Evolutionary conservation across 257 asterid genomes (phyloP), one percentile per base, ranked within the genome.

Genomic region (Vinca minor): DNA sequence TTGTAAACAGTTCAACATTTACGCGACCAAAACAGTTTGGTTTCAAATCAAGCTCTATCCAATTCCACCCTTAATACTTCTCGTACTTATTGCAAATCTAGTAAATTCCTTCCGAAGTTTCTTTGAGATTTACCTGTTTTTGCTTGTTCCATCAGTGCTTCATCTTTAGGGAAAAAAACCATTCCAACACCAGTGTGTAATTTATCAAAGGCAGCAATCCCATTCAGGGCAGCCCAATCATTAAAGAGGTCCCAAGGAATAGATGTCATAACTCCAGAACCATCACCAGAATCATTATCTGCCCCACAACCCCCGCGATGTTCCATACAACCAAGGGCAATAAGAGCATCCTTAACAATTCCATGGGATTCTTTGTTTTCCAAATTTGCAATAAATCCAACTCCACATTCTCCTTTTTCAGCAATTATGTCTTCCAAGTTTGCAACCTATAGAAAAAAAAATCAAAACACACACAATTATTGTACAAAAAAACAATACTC

Each of bases 301-400:
- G 97, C 97, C 68, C 97, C 99, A 76, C 97, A 93, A 32, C 99
- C 99, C 48, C 99, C 97, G 65, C 99, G 96, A 79, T 93, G 99
- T 66, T 93, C 99, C 99, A 93, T 93, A 79, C 97, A 93, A 58
- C 97, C 94, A 49, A 93, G 99, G 64, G 99, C 99, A 42, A 73
- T 76, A 62, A 93, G 95, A 74, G 99, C 99, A 84, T 93, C 97
- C 77, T 75, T 84, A 62, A 93, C 84, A 59, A 89, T 84, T 61
- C 66, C 85, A 70, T 93, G 79, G 41, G 97, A 89, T 68, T 82
- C 81, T 79, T 77, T 85, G 69, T 89, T 87, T 77, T 89, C 96
- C 84, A 93, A 78, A 79, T 84, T 84, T 59, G 99, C 97, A 36
- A 93, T 87, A 78, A 93, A 93, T 56, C 99, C 99, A 68, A 93